Evolutionary conservation across 2,329 filamentous ascomycete species (phyloP).

Genomic region (Fusarium miscanthi): DNA sequence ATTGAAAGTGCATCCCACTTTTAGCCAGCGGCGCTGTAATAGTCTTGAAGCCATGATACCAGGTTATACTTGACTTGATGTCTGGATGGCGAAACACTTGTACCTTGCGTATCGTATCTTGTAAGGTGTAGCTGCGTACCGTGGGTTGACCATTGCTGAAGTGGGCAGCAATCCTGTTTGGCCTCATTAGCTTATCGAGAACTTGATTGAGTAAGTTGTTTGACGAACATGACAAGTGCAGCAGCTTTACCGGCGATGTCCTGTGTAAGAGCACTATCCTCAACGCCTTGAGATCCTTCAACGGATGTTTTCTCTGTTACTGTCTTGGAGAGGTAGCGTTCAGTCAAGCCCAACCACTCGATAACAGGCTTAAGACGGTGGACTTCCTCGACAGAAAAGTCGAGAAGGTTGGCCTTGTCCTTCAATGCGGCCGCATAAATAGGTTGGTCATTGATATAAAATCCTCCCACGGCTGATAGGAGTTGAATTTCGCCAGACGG

Average conservation of each 20-base stretch:
- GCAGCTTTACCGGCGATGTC: not conserved
- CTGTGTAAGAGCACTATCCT: rapidly evolving
- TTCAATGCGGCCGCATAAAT: not conserved
- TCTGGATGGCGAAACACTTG: not conserved
- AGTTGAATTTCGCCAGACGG: not conserved
- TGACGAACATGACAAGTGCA: not conserved
- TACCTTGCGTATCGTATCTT: not conserved
- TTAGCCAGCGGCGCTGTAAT: not conserved
- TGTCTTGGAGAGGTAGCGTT: not conserved
- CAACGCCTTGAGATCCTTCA: not conserved
- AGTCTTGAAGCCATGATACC: not conserved
- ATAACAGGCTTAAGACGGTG: not conserved
- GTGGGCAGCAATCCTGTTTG: not conserved
- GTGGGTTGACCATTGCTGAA: not conserved
- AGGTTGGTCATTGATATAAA: not conserved
- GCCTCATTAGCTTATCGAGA: not conserved
- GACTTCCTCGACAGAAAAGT: not conserved
- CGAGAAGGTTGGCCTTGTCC: not conserved
- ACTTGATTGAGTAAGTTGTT: rapidly evolving
- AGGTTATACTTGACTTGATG: not conserved
- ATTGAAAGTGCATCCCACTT: not conserved
- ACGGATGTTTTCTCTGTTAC: not conserved
- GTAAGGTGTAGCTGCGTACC: not conserved
- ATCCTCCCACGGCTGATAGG: not conserved
- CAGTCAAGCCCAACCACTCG: not conserved